Evolutionary conservation across 2,329 filamentous ascomycete species (phyloP).

Genomic region (Epichloe hybrida): DNA sequence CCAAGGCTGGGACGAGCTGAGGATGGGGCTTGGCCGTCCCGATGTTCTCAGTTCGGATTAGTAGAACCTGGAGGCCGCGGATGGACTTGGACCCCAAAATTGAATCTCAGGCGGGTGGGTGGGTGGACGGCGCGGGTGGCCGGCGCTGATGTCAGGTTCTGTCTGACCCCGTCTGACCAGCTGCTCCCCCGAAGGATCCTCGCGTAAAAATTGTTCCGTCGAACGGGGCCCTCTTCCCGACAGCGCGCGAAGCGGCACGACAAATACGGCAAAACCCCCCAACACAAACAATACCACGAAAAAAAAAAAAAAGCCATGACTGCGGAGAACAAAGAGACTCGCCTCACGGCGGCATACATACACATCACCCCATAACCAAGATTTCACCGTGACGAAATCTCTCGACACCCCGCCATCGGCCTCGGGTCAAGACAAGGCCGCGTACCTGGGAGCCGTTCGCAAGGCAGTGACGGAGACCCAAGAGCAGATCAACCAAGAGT

Average conservation of each 20-base stretch:
- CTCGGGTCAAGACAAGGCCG: constrained; percentile 35
- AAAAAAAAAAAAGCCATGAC: constrained; percentile 1
- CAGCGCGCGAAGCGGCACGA: neutral
- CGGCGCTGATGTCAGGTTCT: too few relatives aligned
- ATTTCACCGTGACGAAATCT: constrained; percentile 29
- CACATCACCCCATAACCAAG: constrained; percentile 31
- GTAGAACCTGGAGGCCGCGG: neutral
- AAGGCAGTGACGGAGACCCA: constrained; percentile 46
- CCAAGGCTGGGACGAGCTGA: neutral
- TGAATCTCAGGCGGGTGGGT: too few relatives aligned
- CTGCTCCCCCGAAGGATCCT: neutral
- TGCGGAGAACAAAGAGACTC: neutral
- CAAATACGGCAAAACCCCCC: neutral
- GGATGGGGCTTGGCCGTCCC: neutral
- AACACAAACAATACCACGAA: neutral
- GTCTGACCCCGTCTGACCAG: too few relatives aligned
- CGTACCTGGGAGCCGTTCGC: constrained; percentile 47
- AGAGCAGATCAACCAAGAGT: constrained; percentile 51
- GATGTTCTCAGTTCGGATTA: neutral
- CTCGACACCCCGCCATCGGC: constrained; percentile 21
- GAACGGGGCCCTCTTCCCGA: too few relatives aligned
- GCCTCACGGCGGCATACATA: constrained; percentile 36
- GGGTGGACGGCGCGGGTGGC: too few relatives aligned
- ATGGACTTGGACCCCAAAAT: too few relatives aligned
- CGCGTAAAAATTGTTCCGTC: too few relatives aligned